Conservation (phyloP, 2,329 filamentous ascomycete species). For the Xylaria sp. region DNA sequence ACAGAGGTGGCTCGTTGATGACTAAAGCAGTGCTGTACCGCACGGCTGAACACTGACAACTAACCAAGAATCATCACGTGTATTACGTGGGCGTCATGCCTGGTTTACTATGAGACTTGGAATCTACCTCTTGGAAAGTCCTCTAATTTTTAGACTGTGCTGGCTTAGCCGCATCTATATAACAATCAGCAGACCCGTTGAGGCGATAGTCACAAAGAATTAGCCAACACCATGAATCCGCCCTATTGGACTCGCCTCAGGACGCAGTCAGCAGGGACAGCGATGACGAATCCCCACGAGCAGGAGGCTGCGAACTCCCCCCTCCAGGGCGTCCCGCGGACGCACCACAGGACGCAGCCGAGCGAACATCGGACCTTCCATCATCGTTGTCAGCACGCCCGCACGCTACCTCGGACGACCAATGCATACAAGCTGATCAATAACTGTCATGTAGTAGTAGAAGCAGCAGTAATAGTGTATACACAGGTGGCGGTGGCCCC, state of each 20-base stretch:
- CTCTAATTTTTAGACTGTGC: not conserved
- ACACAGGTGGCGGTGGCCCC: not conserved
- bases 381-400: not conserved
- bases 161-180: not conserved
- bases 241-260: not conserved
- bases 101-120: not conserved
- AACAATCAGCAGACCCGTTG: not conserved
- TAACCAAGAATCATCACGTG: not conserved
- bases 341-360: not conserved
- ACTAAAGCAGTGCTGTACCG: not conserved
- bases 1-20: not conserved
- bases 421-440: constrained; percentile 5
- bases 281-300: constrained; percentile 23
- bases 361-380: not conserved
- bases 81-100: not conserved
- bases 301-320: not conserved
- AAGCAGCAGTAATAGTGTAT: too few species aligned
- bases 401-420: not conserved
- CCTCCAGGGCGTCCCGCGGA: not conserved
- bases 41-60: not conserved
- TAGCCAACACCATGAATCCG: not conserved
- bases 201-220: not conserved
- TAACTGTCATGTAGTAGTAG: not conserved
- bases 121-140: not conserved
- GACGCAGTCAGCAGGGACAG: constrained; percentile 10